Base-by-base conservation (phyloP, 768 basidiomycete genomes). In the Astraeus odoratus region DNA sequence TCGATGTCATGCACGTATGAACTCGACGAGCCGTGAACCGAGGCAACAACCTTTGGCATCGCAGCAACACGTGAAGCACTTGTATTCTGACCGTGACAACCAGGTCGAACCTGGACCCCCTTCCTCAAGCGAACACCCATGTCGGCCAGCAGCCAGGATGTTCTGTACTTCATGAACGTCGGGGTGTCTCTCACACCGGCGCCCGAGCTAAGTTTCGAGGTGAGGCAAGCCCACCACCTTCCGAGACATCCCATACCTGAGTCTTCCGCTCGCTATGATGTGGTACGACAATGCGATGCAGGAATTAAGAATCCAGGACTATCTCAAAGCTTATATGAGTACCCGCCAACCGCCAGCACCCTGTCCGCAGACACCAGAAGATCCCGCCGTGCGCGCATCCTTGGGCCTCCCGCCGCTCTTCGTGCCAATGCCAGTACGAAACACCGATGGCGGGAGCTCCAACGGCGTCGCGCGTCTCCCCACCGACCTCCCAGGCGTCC, bases 231-330 rank as follows among this genome's bases (percentile, higher is more conserved):
- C n/a, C n/a, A n/a, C n/a, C n/a, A n/a, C n/a, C n/a, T n/a, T n/a
- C n/a, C n/a, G n/a, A n/a, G n/a, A n/a, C n/a, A n/a, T 8, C 29
- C 52, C 37, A 27, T 20, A n/a, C 1, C 19, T 18, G 8, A 9
- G 5, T 29, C 25, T 8, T 3, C 1, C 5, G 13, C 43, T 2
- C 18, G 1, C 5, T 9, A 8, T 29, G 4, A 16, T 29, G 22
- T 37, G 13, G 38, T 16, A 1, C 5, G n/a, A 25, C 19, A 3
- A 8, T 42, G 39, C n/a, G 12, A 4, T 23, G 27, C 49, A 83
- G 81, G 81, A 83, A 66, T 60, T 69, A 20, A 74, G 81, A 30
- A 51, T 71, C 4, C 63, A 70, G 29, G 80, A 81, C 55, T 83
- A 83, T 51, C 50, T 79, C 23, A 60, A 58, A 18, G 68, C 75